Evolutionary conservation across 768 basidiomycete genomes (phyloP).

Genomic region (Auriculariales sp.): DNA sequence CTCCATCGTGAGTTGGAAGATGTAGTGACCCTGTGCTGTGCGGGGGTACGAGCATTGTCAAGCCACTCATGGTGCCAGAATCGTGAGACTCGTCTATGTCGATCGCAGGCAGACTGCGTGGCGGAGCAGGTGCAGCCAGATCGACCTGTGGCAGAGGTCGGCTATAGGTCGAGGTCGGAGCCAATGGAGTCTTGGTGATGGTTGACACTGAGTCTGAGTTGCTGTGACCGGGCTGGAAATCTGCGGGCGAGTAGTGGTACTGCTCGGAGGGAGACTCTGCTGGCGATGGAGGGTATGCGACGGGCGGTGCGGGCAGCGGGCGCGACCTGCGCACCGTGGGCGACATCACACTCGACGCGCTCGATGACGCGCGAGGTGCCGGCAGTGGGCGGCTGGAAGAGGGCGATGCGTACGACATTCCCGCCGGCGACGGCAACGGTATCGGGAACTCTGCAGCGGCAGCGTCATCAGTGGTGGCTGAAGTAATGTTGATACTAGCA

Average conservation of each 20-base stretch:
- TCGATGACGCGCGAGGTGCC: neutral
- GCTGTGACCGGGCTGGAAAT: neutral
- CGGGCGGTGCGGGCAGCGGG: neutral
- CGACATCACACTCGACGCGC: neutral
- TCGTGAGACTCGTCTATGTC: too few relatives aligned
- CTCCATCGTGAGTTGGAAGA: neutral
- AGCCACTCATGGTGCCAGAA: too few relatives aligned
- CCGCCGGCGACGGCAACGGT: neutral
- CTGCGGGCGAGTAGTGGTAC: neutral
- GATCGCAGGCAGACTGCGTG: neutral
- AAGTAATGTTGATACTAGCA: too few relatives aligned
- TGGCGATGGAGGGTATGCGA: neutral
- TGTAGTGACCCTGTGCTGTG: neutral
- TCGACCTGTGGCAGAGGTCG: neutral
- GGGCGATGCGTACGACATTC: neutral
- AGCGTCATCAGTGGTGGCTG: neutral
- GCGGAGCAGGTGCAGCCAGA: neutral
- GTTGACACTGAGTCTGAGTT: neutral
- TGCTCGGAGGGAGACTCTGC: neutral
- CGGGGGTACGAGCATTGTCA: neutral
- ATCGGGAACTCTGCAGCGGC: neutral
- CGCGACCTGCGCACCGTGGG: neutral
- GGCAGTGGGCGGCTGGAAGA: neutral
- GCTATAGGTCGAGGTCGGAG: neutral
- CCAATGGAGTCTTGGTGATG: neutral